Percentiles rank a stretch among this genome's conserved stretches.
phyloP scores from a whole-genome alignment of 108 stramenopile genomes.

The Nannochloropsis salina region DNA sequence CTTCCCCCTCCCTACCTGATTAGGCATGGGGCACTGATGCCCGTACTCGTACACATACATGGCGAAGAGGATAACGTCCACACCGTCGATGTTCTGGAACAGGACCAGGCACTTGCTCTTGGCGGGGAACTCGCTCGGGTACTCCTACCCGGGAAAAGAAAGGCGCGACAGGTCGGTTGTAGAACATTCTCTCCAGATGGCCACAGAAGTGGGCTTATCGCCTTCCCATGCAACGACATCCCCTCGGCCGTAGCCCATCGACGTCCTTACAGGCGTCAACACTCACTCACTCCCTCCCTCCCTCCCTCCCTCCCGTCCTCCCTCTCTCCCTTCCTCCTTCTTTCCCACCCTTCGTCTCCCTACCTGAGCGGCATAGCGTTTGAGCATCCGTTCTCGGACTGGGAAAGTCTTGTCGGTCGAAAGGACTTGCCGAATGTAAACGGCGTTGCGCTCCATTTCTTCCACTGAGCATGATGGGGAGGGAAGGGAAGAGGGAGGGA shows the following conservation, averaged over 20 bases:
- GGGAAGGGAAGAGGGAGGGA: background rate
- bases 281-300: background rate
- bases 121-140: conserved; percentile 74
- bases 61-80: conserved; percentile 86
- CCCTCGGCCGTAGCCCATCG: background rate
- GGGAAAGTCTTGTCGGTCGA: conserved; percentile 28
- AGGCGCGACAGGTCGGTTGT: conserved; percentile 27
- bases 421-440: conserved; percentile 30
- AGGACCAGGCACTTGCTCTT: conserved; percentile 74
- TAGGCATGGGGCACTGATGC: conserved; percentile 79
- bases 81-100: conserved; percentile 88
- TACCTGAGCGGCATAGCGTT: conserved; percentile 25
- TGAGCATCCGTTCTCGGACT: conserved; percentile 32
- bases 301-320: background rate
- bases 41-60: conserved; percentile 97
- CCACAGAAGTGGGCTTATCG: conserved; percentile 30
- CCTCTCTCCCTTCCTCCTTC: background rate
- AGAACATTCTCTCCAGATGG: conserved; percentile 27
- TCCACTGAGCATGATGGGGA: conserved; percentile 22
- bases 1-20: conserved; percentile 50
- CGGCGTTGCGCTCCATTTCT: conserved; percentile 35
- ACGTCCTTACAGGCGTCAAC: background rate
- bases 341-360: too few relatives aligned
- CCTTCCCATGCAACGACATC: conserved; percentile 2
- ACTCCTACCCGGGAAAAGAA: conserved; percentile 58